phyloP scores from a whole-genome alignment of 257 asterid species.

The Coffea eugenioides region DNA sequence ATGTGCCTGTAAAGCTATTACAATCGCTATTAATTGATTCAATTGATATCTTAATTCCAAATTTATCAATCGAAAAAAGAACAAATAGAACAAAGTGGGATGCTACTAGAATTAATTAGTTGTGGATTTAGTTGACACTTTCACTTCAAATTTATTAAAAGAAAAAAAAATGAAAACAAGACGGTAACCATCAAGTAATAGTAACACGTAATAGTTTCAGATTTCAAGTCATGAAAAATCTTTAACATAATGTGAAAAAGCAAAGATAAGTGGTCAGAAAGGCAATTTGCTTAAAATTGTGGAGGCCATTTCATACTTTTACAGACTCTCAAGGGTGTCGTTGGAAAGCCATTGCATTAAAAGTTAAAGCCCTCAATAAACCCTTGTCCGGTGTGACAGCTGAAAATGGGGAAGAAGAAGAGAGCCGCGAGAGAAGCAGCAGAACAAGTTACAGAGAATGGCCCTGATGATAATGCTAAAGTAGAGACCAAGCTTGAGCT shows the following conservation, averaged over 20 bases:
- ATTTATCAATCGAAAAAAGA: too few species aligned
- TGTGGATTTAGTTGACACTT: too few species aligned
- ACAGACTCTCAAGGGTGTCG: background rate
- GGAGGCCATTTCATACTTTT: background rate
- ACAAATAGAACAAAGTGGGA: too few species aligned
- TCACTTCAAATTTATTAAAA: background rate
- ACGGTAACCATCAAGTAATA: background rate
- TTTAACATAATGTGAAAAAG: background rate
- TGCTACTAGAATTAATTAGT: too few species aligned
- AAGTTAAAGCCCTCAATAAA: slow-evolving; percentile 22
- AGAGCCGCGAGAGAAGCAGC: slow-evolving; percentile 29
- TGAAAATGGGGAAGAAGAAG: slow-evolving; percentile 41
- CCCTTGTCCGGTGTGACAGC: background rate
- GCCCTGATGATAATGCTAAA: slow-evolving; percentile 1
- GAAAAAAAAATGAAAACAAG: background rate
- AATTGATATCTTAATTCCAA: too few species aligned
- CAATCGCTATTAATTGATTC: too few species aligned
- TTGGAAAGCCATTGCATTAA: background rate
- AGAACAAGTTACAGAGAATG: background rate
- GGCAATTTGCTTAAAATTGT: background rate
- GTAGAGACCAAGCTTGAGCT: slow-evolving; percentile 3
- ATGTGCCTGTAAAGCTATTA: too few species aligned
- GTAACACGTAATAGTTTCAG: too few species aligned
- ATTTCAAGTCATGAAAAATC: background rate
- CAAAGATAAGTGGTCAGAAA: background rate